A percentile compares a stretch with the other conserved stretches of the same genome.
phyloP scores from a whole-genome alignment of 2,329 filamentous ascomycete genomes.

The Achaetomium macrosporum region DNA sequence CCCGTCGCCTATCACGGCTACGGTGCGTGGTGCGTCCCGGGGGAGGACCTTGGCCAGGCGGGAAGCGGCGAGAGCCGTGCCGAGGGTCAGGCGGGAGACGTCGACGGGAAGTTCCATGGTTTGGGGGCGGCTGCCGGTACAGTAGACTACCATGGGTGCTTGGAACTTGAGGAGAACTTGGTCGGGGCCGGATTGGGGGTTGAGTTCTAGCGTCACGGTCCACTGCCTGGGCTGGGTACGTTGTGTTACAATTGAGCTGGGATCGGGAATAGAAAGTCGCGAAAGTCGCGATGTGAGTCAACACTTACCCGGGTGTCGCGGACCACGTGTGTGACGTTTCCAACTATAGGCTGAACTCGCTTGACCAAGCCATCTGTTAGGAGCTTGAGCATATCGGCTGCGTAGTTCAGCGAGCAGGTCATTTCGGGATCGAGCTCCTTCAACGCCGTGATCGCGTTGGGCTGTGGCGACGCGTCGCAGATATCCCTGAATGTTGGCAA shows the following conservation, averaged over 20 bases:
- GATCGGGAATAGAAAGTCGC: background rate
- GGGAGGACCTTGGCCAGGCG: constrained; percentile 4
- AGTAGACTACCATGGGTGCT: constrained; percentile 18
- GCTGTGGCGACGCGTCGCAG: background rate
- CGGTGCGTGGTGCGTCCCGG: background rate
- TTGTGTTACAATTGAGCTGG: background rate
- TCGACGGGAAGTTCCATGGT: background rate
- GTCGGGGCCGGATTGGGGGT: background rate
- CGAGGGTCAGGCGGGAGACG: constrained; percentile 1
- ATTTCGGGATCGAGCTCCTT: constrained; percentile 3
- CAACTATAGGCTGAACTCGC: constrained; percentile 10
- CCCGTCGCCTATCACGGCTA: constrained; percentile 19
- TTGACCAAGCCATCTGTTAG: constrained; percentile 13
- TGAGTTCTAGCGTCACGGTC: constrained; percentile 2
- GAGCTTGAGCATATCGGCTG: constrained; percentile 20
- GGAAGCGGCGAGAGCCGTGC: constrained; percentile 12
- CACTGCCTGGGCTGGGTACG: constrained; percentile 2
- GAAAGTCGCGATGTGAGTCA: background rate
- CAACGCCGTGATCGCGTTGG: constrained; percentile 14
- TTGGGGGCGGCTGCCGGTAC: constrained; percentile 15
- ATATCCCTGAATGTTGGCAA: constrained; percentile 12
- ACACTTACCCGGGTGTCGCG: constrained; percentile 3
- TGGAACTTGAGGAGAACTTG: background rate
- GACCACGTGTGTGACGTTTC: background rate
- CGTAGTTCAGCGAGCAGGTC: constrained; percentile 18